Evolutionary conservation across 441 rosid species (phyloP).

Genomic region (Syzygium syzygioides): DNA sequence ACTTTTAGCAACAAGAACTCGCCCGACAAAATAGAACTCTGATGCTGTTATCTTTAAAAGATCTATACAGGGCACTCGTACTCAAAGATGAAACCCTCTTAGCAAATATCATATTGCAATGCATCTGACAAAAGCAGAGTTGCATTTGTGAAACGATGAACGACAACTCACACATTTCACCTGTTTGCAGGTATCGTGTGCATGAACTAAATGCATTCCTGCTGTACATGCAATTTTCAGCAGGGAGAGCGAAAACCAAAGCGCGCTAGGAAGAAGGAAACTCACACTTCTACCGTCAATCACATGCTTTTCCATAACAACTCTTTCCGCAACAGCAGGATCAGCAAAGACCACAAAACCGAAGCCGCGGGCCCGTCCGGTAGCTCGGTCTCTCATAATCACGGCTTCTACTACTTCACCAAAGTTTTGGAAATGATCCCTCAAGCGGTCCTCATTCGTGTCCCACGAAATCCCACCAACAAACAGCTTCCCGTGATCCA

Average conservation of each 20-base stretch:
- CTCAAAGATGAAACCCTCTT: background rate
- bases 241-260: background rate
- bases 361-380: slow-evolving; percentile 76
- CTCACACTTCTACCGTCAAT: slow-evolving; percentile 71
- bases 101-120: background rate
- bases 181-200: background rate
- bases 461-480: slow-evolving; percentile 83
- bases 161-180: background rate
- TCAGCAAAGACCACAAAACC: slow-evolving; percentile 64
- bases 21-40: background rate
- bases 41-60: background rate
- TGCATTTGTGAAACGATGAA: background rate
- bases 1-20: background rate
- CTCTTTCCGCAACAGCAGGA: slow-evolving; percentile 52
- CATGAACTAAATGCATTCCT: background rate
- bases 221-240: background rate
- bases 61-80: background rate
- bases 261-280: background rate
- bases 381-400: slow-evolving; percentile 75
- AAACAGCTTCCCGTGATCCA: slow-evolving; percentile 66
- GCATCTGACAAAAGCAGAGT: background rate
- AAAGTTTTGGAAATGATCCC: slow-evolving; percentile 55
- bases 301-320: slow-evolving; percentile 49
- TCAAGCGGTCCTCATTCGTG: slow-evolving; percentile 67
- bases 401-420: slow-evolving; percentile 69